Percentiles rank a stretch among this genome's conserved stretches.
Evolutionary conservation across 2,329 filamentous ascomycete genomes (phyloP).

Genomic region (Aspergillus sp.): DNA sequence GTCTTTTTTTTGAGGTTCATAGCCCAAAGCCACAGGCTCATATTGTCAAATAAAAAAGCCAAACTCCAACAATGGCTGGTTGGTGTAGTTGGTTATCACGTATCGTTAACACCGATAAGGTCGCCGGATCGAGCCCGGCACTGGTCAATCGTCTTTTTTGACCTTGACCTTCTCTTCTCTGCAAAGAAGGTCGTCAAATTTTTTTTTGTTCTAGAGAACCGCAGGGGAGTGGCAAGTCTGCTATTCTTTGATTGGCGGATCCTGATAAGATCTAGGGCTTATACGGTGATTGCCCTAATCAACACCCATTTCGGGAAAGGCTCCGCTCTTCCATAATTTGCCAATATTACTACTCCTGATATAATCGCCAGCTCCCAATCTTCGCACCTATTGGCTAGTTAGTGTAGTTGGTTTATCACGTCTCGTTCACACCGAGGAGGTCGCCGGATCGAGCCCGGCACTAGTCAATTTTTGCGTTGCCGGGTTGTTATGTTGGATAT

Average conservation of each 20-base stretch:
- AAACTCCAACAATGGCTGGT: neutral
- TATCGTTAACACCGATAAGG: constrained; percentile 39
- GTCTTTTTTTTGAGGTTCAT: too few species aligned
- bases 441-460: constrained; percentile 31
- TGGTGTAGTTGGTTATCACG: constrained; percentile 24
- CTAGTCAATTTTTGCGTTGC: constrained; percentile 5
- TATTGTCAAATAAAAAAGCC: too few species aligned
- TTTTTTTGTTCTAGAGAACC: too few species aligned
- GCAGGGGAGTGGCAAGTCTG: too few species aligned
- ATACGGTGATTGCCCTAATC: too few species aligned
- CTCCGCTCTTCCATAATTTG: too few species aligned
- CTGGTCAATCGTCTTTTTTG: constrained; percentile 9
- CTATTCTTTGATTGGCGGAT: too few species aligned
- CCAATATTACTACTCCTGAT: neutral
- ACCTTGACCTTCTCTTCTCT: too few species aligned
- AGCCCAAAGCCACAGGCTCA: too few species aligned
- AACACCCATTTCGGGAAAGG: too few species aligned
- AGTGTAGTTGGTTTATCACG: constrained; percentile 24
- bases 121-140: constrained; percentile 31
- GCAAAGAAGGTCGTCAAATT: too few species aligned
- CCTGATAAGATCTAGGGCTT: too few species aligned
- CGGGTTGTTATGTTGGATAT: neutral
- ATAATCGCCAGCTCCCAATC: neutral
- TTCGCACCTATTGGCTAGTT: constrained; percentile 1
- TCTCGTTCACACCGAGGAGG: constrained; percentile 39